Evolutionary conservation across 495 filamentous ascomycete species (phyloP), one percentile per base, ranked within the genome.

Genomic region (Daldinia grandis): DNA sequence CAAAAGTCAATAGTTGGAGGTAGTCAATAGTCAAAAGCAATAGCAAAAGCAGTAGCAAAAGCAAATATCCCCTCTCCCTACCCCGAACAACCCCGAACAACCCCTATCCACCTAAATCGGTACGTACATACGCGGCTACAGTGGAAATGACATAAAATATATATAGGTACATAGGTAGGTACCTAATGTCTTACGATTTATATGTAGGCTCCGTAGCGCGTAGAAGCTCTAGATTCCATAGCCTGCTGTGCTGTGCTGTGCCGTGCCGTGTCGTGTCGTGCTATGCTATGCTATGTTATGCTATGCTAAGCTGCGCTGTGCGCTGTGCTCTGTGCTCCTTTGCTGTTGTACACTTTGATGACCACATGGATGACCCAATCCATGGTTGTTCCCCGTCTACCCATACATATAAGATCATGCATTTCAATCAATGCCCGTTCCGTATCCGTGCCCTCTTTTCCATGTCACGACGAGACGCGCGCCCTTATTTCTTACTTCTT

Each of bases 171-270:
- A 37, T 38, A 38, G 9, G 37, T 40, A 40, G 4, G 37, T 40
- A 27, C 37, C 15, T 40, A 40, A 47, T 24, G 17, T 17, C 40
- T 44, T 21, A 44, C 40, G 40, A 44, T 2, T 44, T 44, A 44
- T 17, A 47, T 21, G 31, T 58, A 42, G 49, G 49, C 25, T 53
- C 21, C 49, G 30, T 53, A 28, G 7, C 25, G 49, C 25, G 27
- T 30, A 28, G 24, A 14, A 53, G 49, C 15, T 28, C 42, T 64
- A 64, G 53, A 58, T 64, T 47, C 58, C 64, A 28, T 17, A 68
- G 49, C 66, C 58, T 60, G 60, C 42, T 54, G 25, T 27, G 19
- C 25, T n/a, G 40, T 10, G 40, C 19, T 21, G 19, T 50, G 49
- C 49, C 12, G 25, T 28, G 42, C 40, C 40, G 40, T 21, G 40